These are phyloP conservation scores for Leucoagaricus sp. DNA, from an alignment of 1,284 basidiomycete genomes.

Conservation along the genomic window DNA sequence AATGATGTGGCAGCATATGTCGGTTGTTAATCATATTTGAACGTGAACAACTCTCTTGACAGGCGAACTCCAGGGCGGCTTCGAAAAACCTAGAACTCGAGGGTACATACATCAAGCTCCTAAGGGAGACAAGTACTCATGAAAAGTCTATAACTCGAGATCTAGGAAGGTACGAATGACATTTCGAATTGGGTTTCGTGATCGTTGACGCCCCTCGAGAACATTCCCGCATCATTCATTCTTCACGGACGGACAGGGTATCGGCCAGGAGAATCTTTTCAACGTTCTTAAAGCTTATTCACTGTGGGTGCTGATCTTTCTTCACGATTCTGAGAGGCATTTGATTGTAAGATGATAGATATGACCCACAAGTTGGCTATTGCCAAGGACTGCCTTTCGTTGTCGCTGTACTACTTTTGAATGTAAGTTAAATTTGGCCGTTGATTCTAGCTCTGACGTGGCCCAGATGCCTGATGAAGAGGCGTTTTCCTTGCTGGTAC, in stretches of 20 bases:
- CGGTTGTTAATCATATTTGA: conserved; percentile 23
- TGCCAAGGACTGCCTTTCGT: conserved; percentile 97
- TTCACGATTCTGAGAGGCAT: not conserved
- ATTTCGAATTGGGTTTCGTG: not conserved
- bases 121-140: conserved; percentile 85
- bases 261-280: conserved; percentile 95
- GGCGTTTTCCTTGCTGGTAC: conserved; percentile 94
- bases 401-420: conserved; percentile 89
- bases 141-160: conserved; percentile 95
- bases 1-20: conserved; percentile 99
- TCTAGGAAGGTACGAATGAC: conserved; percentile 63
- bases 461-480: conserved; percentile 96
- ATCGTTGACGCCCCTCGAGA: conserved; percentile 36
- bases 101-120: conserved; percentile 77
- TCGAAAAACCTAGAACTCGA: conserved; percentile 92
- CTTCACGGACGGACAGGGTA: conserved; percentile 89
- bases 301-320: conserved; percentile 44
- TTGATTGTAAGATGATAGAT: conserved; percentile 43
- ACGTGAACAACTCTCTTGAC: conserved; percentile 14
- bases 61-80: conserved; percentile 57
- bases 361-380: conserved; percentile 95
- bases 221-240: conserved; percentile 98
- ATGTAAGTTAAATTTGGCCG: conserved; percentile 55
- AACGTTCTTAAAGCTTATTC: conserved; percentile 99
- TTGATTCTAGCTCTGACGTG: conserved; percentile 10